Percentiles rank a stretch among this genome's conserved stretches.
These are phyloP conservation scores for Carpinus fangiana DNA, from an alignment of 306 rosid genomes.

Conservation along the genomic window DNA sequence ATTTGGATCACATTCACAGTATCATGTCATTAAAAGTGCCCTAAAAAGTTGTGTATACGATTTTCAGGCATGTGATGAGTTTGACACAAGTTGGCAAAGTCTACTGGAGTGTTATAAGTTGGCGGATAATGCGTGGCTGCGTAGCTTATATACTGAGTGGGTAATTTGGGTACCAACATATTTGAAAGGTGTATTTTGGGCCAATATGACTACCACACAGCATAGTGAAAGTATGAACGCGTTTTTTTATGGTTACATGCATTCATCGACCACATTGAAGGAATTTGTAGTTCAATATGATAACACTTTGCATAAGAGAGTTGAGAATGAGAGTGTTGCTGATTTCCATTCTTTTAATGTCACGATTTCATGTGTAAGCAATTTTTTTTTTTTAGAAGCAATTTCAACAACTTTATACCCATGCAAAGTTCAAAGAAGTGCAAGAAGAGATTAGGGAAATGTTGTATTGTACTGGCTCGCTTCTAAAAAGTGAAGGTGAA, in stretches of 20 bases:
- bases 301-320: conserved; percentile 15
- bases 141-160: conserved; percentile 15
- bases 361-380: too few species aligned
- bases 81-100: conserved; percentile 21
- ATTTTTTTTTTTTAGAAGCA: too few species aligned
- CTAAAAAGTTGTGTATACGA: conserved; percentile 15
- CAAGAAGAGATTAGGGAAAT: too few species aligned
- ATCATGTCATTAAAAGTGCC: conserved; percentile 16
- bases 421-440: too few species aligned
- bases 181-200: conserved; percentile 33
- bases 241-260: conserved; percentile 12
- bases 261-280: not conserved
- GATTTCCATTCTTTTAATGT: too few species aligned
- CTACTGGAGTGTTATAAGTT: conserved; percentile 10
- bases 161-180: conserved; percentile 24
- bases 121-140: conserved; percentile 11
- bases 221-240: conserved; percentile 8
- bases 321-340: conserved; percentile 21
- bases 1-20: conserved; percentile 11
- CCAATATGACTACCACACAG: conserved; percentile 23
- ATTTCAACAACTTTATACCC: too few species aligned
- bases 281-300: conserved; percentile 17
- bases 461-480: too few species aligned
- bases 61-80: conserved; percentile 5
- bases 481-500: too few species aligned